A percentile compares a stretch with the other conserved stretches of the same genome.
These are phyloP conservation scores for Carex cristatella DNA, from an alignment of 176 grass and related monocot species.

Conservation along the genomic window DNA sequence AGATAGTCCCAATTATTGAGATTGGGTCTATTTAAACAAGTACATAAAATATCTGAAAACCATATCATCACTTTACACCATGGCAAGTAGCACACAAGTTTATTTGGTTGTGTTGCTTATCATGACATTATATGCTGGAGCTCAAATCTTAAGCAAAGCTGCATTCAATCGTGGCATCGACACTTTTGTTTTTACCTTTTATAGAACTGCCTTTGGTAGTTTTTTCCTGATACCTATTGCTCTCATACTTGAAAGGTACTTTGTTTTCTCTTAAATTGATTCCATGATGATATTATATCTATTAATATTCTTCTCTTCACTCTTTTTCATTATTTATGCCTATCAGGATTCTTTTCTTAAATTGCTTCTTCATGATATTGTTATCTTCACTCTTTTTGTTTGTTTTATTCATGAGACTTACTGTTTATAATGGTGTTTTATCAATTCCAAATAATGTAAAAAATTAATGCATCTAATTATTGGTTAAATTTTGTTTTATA, in stretches of 20 bases:
- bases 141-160: conserved; percentile 63
- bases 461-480: too few relatives aligned
- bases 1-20: background rate
- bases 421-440: too few relatives aligned
- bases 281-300: too few relatives aligned
- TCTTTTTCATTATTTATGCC: too few relatives aligned
- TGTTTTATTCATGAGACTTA: too few relatives aligned
- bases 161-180: conserved; percentile 56
- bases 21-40: background rate
- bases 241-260: conserved; percentile 46
- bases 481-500: too few relatives aligned
- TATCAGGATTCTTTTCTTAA: too few relatives aligned
- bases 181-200: conserved; percentile 68
- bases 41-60: background rate
- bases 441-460: too few relatives aligned
- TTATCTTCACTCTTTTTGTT: too few relatives aligned
- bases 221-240: conserved; percentile 48
- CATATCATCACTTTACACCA: conserved; percentile 20
- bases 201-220: conserved; percentile 49
- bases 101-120: conserved; percentile 46
- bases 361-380: too few relatives aligned
- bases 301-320: too few relatives aligned
- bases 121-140: conserved; percentile 50
- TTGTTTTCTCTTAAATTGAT: too few relatives aligned
- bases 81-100: conserved; percentile 36